Base-by-base conservation (phyloP, 805 yeast species). In the Metschnikowia similis region DNA sequence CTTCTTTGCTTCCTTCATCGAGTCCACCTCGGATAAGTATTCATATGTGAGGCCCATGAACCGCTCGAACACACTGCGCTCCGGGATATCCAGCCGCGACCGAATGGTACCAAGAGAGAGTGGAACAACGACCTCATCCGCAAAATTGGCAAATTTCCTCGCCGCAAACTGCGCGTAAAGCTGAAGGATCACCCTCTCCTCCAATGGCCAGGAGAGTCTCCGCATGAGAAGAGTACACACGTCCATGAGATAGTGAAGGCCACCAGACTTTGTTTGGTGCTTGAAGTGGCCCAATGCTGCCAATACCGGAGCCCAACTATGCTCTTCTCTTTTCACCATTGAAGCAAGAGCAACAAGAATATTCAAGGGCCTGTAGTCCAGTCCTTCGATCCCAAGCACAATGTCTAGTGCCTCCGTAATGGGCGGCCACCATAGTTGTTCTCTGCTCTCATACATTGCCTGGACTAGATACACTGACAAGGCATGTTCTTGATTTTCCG, bases 31-130 rank as follows among this genome's bases (percentile, higher is more conserved):
- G 1, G 71, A 66, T 3, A 68, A 57, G 54, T 62, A 70, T 29
- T 50, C 58, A 54, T 71, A 71, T 11, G 71, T 50, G n/a, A 73
- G 56, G 11, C 62, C 62, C 64, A 72, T 56, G 52, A 72, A 72
- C 27, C 61, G 54, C 17, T 71, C 76, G 49, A 74, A 72, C 41
- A 67, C 64, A 1, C 50, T 52, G 6, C 43, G 48, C 3, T 48
- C 49, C 2, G 65, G 74, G 3, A 71, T 54, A 48, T 67, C 71
- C 36, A 60, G 56, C 41, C 66, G 51, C 0, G 67, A 53, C 9
- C 49, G 49, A 4, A 71, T 51, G 6, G 54, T 47, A 0, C 62
- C 64, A n/a, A 64, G 45, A 16, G 62, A 44, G 13, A 52, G 57
- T 1, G 70, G 69, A 6, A 56, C 55, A 13, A 43, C 50, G 35